Evolutionary conservation across 257 asterid genomes (phyloP).

Genomic region (Perilla frutescens): DNA sequence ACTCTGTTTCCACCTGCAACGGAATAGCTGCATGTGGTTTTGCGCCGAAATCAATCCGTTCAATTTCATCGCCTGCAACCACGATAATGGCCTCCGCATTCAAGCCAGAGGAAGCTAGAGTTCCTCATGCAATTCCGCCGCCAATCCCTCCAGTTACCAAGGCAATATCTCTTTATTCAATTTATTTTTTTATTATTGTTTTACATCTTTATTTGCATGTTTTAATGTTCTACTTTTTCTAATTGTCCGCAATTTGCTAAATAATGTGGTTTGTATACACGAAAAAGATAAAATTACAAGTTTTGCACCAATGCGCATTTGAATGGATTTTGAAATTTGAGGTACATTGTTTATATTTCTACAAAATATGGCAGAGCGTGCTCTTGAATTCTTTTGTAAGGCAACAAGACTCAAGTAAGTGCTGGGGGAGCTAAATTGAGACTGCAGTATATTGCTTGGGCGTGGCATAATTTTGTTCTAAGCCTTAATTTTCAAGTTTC

Average conservation of each 20-base stretch:
- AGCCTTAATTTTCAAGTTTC: not conserved
- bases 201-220: not conserved
- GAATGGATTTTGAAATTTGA: not conserved
- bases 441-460: not conserved
- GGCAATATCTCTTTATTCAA: conserved; percentile 36
- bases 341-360: not conserved
- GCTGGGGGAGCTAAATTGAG: too few species aligned
- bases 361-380: not conserved
- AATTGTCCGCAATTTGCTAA: not conserved
- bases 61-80: conserved; percentile 38
- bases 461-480: not conserved
- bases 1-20: conserved; percentile 18
- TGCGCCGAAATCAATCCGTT: conserved; percentile 31
- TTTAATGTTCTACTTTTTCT: conserved; percentile 10
- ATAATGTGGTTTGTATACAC: not conserved
- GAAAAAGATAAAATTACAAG: not conserved
- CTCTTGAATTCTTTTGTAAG: not conserved
- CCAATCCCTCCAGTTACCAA: conserved; percentile 68
- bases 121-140: conserved; percentile 65
- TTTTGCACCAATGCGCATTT: conserved; percentile 2
- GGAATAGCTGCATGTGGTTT: conserved; percentile 17
- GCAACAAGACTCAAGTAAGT: not conserved
- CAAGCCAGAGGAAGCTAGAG: conserved; percentile 77
- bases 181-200: not conserved
- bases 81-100: conserved; percentile 46